phyloP scores from a whole-genome alignment of 2,329 filamentous ascomycete genomes.

The Alternaria tenuissima region DNA sequence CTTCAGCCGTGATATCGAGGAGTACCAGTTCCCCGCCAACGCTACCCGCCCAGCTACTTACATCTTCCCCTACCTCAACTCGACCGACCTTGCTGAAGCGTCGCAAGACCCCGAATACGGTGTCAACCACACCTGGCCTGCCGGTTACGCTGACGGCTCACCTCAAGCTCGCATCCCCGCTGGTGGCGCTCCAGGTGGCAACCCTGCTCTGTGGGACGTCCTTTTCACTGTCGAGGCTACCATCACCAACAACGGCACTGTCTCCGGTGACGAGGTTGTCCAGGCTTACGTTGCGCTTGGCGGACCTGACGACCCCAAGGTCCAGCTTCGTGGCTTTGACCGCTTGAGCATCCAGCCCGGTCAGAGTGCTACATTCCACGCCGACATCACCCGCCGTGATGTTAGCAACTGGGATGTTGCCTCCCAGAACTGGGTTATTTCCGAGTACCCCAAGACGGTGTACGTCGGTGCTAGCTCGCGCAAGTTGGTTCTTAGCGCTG shows the following conservation, averaged over 20 bases:
- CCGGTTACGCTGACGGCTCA: slow-evolving; percentile 62
- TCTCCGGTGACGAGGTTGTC: slow-evolving; percentile 73
- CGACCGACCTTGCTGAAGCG: slow-evolving; percentile 64
- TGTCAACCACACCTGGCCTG: slow-evolving; percentile 65
- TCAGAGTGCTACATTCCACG: slow-evolving; percentile 70
- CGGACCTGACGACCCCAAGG: slow-evolving; percentile 72
- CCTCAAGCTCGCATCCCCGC: slow-evolving; percentile 69
- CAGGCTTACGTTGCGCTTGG: slow-evolving; percentile 83
- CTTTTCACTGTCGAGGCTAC: slow-evolving; percentile 73
- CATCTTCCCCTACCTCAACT: slow-evolving; percentile 79
- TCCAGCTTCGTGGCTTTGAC: slow-evolving; percentile 81
- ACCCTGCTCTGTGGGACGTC: slow-evolving; percentile 71
- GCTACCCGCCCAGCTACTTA: slow-evolving; percentile 63
- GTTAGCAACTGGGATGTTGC: slow-evolving; percentile 84
- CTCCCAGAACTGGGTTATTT: slow-evolving; percentile 83
- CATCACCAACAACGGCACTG: slow-evolving; percentile 74
- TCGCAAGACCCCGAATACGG: slow-evolving; percentile 69
- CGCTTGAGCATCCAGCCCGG: slow-evolving; percentile 76
- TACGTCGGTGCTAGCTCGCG: slow-evolving; percentile 68
- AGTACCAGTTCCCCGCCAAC: slow-evolving; percentile 73
- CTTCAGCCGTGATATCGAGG: slow-evolving; percentile 66
- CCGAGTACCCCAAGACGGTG: slow-evolving; percentile 64
- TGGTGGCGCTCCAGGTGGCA: slow-evolving; percentile 69
- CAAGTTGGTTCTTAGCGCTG: slow-evolving; percentile 60
- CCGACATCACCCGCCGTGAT: slow-evolving; percentile 78